Conservation (phyloP, 257 asterid species). For the Solanum ossicruentum region DNA sequence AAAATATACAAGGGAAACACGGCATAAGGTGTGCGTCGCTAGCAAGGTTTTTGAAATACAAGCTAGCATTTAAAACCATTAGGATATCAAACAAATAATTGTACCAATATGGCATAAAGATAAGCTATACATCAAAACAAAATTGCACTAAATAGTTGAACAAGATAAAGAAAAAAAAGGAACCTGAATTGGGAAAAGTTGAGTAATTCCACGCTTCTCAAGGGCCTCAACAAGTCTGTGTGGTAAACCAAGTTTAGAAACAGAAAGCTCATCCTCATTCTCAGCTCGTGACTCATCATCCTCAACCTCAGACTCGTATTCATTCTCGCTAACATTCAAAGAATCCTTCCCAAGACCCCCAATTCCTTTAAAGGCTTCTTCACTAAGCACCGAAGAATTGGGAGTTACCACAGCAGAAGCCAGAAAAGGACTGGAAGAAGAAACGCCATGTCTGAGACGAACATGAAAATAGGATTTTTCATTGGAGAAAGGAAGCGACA, state of each 20-base stretch:
- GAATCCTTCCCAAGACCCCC: conserved; percentile 42
- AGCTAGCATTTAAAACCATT: background rate
- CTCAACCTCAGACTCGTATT: conserved; percentile 23
- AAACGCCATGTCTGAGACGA: conserved; percentile 1
- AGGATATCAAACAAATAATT: background rate
- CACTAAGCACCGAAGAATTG: conserved; percentile 70
- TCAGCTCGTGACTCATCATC: conserved; percentile 8
- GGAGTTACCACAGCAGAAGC: conserved; percentile 60
- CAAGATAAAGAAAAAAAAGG: background rate
- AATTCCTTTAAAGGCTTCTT: conserved; percentile 74
- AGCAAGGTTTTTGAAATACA: background rate
- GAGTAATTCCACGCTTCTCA: conserved; percentile 62
- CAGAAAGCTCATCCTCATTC: conserved; percentile 36
- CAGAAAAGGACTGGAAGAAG: conserved; percentile 12
- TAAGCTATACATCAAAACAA: background rate
- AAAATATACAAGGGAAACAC: background rate
- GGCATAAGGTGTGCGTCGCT: background rate
- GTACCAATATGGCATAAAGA: background rate
- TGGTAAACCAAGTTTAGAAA: conserved; percentile 65
- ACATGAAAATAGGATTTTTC: conserved; percentile 23
- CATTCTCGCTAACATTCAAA: conserved; percentile 29
- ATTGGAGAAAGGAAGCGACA: conserved; percentile 31
- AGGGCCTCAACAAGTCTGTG: conserved; percentile 63
- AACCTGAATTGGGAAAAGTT: conserved; percentile 86
- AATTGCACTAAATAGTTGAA: background rate